A percentile compares a stretch with the other conserved stretches of the same genome.
Conservation (phyloP, 495 filamentous ascomycete genomes). For the Penicillium crystallinum region DNA sequence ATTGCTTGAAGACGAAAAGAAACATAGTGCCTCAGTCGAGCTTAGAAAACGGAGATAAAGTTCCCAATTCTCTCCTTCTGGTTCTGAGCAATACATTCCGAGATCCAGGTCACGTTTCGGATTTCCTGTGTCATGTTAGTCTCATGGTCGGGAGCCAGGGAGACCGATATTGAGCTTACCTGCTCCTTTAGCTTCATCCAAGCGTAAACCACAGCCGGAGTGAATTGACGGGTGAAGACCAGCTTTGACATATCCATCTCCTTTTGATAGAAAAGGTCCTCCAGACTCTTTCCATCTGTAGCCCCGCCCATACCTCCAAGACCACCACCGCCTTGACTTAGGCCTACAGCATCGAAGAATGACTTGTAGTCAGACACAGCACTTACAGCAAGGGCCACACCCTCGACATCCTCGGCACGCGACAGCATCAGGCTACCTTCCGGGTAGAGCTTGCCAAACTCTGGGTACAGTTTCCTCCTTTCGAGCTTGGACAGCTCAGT, state of each 20-base stretch:
- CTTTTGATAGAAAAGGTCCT: constrained; percentile 98
- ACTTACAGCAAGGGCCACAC: constrained; percentile 86
- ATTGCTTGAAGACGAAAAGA: constrained; percentile 12
- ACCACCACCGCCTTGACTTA: constrained; percentile 67
- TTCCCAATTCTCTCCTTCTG: constrained; percentile 98
- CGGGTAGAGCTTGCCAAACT: constrained; percentile 83
- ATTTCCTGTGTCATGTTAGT: constrained; percentile 70
- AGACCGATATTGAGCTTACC: constrained; percentile 49
- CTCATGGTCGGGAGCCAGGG: background rate
- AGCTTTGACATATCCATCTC: constrained; percentile 97
- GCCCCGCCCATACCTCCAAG: constrained; percentile 81
- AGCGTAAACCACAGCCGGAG: constrained; percentile 88
- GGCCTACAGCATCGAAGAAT: constrained; percentile 89
- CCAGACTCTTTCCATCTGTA: constrained; percentile 80
- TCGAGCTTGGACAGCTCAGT: constrained; percentile 93
- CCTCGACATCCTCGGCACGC: constrained; percentile 91
- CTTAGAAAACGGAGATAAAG: constrained; percentile 93
- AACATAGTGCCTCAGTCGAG: constrained; percentile 5
- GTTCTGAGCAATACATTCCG: constrained; percentile 99
- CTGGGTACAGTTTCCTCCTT: constrained; percentile 93
- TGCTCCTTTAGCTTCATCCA: constrained; percentile 98
- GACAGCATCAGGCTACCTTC: constrained; percentile 94
- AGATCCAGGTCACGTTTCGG: constrained; percentile 98
- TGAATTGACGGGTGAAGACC: constrained; percentile 95
- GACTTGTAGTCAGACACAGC: constrained; percentile 85